Evolutionary conservation across 2,329 filamentous ascomycete genomes (phyloP).

Genomic region (Aureobasidium sp.): DNA sequence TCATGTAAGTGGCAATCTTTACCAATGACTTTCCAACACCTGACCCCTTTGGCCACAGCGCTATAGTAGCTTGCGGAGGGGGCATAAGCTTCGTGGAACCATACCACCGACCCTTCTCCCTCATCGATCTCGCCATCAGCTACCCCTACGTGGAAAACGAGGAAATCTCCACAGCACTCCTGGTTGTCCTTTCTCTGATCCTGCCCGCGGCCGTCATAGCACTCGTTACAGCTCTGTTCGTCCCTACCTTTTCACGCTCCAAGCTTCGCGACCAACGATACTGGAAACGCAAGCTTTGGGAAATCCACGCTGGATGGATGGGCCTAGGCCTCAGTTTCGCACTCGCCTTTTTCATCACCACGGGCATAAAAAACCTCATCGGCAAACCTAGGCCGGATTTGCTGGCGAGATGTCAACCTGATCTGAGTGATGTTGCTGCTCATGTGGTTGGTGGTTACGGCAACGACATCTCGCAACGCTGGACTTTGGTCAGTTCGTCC

Average conservation of each 20-base stretch:
- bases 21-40: not conserved
- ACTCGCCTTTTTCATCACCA: conserved; percentile 68
- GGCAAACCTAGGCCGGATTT: conserved; percentile 58
- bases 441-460: conserved; percentile 56
- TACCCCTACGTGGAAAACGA: conserved; percentile 65
- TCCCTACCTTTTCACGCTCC: conserved; percentile 29
- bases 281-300: conserved; percentile 81
- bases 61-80: conserved; percentile 25
- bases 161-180: conserved; percentile 58
- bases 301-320: conserved; percentile 73
- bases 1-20: conserved; percentile 40
- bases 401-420: conserved; percentile 64
- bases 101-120: conserved; percentile 61
- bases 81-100: conserved; percentile 52
- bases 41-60: not conserved
- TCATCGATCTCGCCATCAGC: conserved; percentile 67
- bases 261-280: conserved; percentile 54
- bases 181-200: conserved; percentile 54
- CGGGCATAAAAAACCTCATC: conserved; percentile 70
- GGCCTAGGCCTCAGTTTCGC: conserved; percentile 67
- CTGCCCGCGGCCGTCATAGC: conserved; percentile 61
- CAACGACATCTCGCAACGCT: conserved; percentile 42
- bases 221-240: conserved; percentile 56
- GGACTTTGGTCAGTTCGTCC: conserved; percentile 61
- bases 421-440: conserved; percentile 50